A percentile compares a stretch with the other conserved stretches of the same genome.
phyloP scores from a whole-genome alignment of 1,139 yeast genomes.

The Nakaseomyces nivariensis region DNA sequence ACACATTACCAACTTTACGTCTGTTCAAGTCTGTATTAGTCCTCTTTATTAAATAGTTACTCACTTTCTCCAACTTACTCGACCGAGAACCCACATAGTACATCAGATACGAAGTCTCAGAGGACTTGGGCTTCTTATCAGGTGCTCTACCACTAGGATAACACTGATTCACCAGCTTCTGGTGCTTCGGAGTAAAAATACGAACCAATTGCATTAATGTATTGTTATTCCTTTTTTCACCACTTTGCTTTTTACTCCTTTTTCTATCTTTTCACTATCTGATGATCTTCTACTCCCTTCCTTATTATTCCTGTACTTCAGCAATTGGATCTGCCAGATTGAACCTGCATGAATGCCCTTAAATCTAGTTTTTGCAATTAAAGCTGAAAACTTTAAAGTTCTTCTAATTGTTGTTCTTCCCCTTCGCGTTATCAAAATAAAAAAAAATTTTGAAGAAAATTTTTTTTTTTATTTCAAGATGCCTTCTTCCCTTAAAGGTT shows the following conservation, averaged over 20 bases:
- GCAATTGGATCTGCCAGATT: no score
- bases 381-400: no score
- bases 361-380: no score
- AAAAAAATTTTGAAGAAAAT: no score
- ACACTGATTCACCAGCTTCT: constrained; percentile 79
- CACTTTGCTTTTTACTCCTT: not conserved
- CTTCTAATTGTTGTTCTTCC: not conserved
- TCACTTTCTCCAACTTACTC: constrained; percentile 79
- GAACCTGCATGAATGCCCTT: no score
- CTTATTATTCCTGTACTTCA: no score
- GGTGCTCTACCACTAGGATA: constrained; percentile 81
- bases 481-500: no score
- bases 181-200: constrained; percentile 69
- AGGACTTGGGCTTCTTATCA: constrained; percentile 85
- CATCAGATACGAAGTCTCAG: constrained; percentile 77
- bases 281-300: not conserved
- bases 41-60: constrained; percentile 54
- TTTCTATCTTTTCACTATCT: not conserved
- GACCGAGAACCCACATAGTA: constrained; percentile 91
- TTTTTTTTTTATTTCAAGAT: no score
- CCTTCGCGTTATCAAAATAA: not conserved
- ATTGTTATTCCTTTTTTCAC: no score
- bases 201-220: constrained; percentile 9
- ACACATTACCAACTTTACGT: constrained; percentile 65
- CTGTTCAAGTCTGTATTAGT: constrained; percentile 54